Conservation (phyloP, 208 protist genomes). For the Herpetomonas tarakana region DNA sequence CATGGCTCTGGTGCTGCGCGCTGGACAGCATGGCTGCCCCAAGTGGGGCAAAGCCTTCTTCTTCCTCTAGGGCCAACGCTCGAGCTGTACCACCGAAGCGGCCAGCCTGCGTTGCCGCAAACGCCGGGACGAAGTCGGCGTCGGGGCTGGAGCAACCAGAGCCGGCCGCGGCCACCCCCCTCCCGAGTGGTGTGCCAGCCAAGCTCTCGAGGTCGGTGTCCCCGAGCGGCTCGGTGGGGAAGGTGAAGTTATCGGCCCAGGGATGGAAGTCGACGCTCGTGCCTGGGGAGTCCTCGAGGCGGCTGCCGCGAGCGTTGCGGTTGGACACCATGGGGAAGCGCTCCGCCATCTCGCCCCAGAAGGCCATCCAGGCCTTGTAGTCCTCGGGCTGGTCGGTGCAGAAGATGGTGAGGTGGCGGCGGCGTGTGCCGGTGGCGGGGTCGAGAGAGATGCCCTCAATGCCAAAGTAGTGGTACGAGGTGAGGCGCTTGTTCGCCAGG, state of each 20-base stretch:
- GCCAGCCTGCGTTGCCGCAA: no score
- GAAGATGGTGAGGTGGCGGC: conserved; percentile 38
- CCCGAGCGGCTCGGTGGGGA: no score
- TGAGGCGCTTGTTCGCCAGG: neutral
- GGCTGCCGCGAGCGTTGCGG: conserved; percentile 4
- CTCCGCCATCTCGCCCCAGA: conserved; percentile 36
- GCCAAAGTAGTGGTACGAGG: conserved; percentile 57
- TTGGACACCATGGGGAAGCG: conserved; percentile 21
- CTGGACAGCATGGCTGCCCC: neutral
- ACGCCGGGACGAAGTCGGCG: no score
- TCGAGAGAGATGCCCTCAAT: conserved; percentile 27
- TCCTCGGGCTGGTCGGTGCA: conserved; percentile 34
- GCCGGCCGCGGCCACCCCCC: no score
- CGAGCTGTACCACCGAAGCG: no score
- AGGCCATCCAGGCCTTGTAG: conserved; percentile 36
- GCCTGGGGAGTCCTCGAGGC: conserved; percentile 5
- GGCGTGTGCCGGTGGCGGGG: conserved; percentile 5
- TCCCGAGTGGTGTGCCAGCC: no score
- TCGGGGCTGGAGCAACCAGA: no score
- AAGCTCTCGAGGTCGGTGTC: no score
- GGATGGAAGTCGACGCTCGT: neutral
- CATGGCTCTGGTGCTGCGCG: neutral
- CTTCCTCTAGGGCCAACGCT: no score
- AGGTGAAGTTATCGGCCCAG: no score
- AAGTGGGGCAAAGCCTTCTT: no score